phyloP scores from a whole-genome alignment of 768 basidiomycete species.

The Pisolithus orientalis region DNA sequence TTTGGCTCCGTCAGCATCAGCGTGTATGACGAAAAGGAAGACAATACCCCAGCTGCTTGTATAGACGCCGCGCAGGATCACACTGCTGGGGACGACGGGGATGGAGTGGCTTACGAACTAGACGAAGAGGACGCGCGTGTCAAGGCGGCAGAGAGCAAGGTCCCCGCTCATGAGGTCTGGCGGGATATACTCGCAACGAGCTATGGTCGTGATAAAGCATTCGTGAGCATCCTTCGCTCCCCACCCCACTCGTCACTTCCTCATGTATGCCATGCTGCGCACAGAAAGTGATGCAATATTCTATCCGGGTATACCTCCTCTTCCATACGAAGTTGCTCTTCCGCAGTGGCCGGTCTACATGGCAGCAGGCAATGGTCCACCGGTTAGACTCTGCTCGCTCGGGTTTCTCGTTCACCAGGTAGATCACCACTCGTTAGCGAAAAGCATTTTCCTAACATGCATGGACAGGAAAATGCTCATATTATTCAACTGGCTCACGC shows the following conservation, averaged over 20 bases:
- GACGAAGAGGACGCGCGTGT: constrained; percentile 45
- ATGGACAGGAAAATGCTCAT: constrained; percentile 64
- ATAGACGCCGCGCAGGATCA: constrained; percentile 17
- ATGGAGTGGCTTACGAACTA: constrained; percentile 36
- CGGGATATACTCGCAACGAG: constrained; percentile 73
- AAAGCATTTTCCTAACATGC: constrained; percentile 2
- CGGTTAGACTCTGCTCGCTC: constrained; percentile 49
- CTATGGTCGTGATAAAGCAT: constrained; percentile 77
- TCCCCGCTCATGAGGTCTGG: constrained; percentile 68
- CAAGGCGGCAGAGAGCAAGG: constrained; percentile 38
- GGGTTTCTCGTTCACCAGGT: constrained; percentile 76
- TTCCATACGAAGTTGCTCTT: constrained; percentile 57
- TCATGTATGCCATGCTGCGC: constrained; percentile 1
- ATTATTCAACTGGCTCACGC: constrained; percentile 80
- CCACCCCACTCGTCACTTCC: neutral
- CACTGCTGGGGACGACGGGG: constrained; percentile 12
- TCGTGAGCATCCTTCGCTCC: constrained; percentile 45
- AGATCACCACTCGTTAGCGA: constrained; percentile 5
- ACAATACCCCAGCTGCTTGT: constrained; percentile 18
- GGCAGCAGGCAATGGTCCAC: constrained; percentile 51
- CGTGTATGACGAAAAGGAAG: constrained; percentile 41
- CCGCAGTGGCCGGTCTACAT: constrained; percentile 35
- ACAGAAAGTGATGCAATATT: constrained; percentile 86
- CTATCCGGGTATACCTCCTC: constrained; percentile 65
- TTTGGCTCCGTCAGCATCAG: constrained; percentile 13